Evolutionary conservation across 2,329 filamentous ascomycete genomes (phyloP), one percentile per base, ranked within the genome.

Genomic region (Colletotrichum liaoningense): DNA sequence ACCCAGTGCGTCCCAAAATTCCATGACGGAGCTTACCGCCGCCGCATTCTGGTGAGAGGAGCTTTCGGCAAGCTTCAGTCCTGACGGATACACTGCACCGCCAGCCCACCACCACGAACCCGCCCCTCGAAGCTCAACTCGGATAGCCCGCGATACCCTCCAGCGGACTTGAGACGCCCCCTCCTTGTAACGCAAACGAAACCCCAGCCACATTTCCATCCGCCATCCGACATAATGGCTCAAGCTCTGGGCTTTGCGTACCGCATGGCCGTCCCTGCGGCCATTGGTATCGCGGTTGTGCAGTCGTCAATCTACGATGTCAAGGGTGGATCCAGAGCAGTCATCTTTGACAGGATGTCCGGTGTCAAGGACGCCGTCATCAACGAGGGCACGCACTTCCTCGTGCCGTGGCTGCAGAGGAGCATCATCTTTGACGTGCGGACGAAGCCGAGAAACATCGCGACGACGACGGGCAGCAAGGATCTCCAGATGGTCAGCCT

Each of bases 401-500:
- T 99, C 68, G 85, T 99, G 49, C 97, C 97, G 8, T 99, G 97
- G 97, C 86, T 99, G 82, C 97, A 99, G 86, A 93, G 92, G 85
- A 94, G 93, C 79, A 95, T 99, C 86, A 89, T 97, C 83, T 99
- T 97, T 83, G 97, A 99, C 87, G 97, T 99, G 77, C 93, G 97
- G 76, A 99, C 97, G 71, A 97, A 97, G 90, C 97, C 97, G 75
- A 91, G 97, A 82, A 98, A 98, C 84, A 98, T 99, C 83, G 94
- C 94, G 77, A 99, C 97, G 33, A 99, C 97, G 28, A 99, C 97
- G 14, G 97, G 97, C 72, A 96, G 93, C 90, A 99, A 99, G 91
- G 97, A 99, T 87, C 86, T 99, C 89, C 97, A 99, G 88, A 99
- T 99, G 97, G 97, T 99, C 81, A 98, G 95, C 89, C 90, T 99